Conservation (phyloP, 805 yeast genomes). For the Yarrowia osloensis region DNA sequence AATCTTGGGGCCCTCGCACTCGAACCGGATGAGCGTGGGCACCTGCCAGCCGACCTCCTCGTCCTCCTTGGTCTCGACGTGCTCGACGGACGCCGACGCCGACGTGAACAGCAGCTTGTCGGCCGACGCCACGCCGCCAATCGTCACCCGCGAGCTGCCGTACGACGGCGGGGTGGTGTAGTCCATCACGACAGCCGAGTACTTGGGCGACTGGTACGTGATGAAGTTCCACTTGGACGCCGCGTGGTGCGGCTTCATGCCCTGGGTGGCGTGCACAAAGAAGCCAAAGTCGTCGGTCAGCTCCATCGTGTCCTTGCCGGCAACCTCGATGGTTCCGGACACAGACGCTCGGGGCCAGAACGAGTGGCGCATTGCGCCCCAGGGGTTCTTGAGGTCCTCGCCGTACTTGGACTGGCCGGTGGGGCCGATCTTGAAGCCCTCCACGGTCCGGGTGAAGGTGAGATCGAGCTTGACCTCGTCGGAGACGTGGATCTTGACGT, state of each 20-base stretch:
- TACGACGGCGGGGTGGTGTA: constrained; percentile 92
- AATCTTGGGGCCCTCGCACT: constrained; percentile 53
- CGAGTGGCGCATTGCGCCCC: constrained; percentile 96
- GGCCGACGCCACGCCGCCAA: constrained; percentile 71
- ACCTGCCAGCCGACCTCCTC: constrained; percentile 87
- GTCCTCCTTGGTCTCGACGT: constrained; percentile 58
- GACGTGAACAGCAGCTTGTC: constrained; percentile 67
- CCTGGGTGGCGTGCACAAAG: constrained; percentile 96
- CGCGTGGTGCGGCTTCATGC: constrained; percentile 99
- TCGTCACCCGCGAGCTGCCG: constrained; percentile 74
- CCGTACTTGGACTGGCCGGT: constrained; percentile 89
- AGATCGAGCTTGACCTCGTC: constrained; percentile 73
- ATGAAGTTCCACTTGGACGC: constrained; percentile 96
- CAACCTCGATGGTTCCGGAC: constrained; percentile 60
- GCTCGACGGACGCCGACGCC: constrained; percentile 63
- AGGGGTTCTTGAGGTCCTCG: constrained; percentile 76
- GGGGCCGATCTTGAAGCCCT: constrained; percentile 86
- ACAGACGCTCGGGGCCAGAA: constrained; percentile 93
- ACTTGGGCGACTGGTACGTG: constrained; percentile 76
- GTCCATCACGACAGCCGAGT: constrained; percentile 86
- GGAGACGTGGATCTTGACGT: constrained; percentile 61
- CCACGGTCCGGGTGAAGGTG: constrained; percentile 58
- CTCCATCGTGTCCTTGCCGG: background rate
- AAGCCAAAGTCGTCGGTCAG: constrained; percentile 53
- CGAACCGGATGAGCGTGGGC: constrained; percentile 68